Base-by-base conservation (phyloP, 176 grass and related monocot genomes). In the Carex littledalei region DNA sequence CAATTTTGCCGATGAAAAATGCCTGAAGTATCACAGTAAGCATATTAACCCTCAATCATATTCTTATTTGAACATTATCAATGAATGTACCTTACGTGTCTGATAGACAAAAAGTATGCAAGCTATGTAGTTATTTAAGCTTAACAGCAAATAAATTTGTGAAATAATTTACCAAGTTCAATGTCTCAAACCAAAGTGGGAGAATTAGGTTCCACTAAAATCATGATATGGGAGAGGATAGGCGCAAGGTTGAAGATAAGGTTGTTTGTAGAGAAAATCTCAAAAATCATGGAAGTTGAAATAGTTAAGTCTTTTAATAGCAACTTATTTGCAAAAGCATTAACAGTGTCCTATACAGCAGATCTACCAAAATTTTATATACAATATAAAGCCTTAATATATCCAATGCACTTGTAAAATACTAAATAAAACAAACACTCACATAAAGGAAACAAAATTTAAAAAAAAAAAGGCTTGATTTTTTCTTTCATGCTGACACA, bases 1-100 rank as follows among this genome's bases (percentile, higher is more conserved):
- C n/a, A 54, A 55, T 18, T 78, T 55, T 55, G 49, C n/a, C 73
- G 31, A 78, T 54, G 52, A 78, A 78, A 78, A 78, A 78, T 78
- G 73, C 20, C 20, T 4, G 16, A 21, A 78, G 11, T 31, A 78
- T 17, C 13, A 52, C n/a, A 56, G 17, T 56, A 53, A 78, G 45
- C 73, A 78, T 31, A 24, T 54, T 15, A 54, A 55, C 20, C n/a
- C n/a, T 78, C 18, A 18, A 69, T 69, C 8, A 5, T 2, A 69
- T 69, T 35, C 29, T 39, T 41, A 37, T 39, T 37, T 37, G 15
- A 37, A 37, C 2, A 24, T 63, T 68, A 35, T 32, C 21, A 11
- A 29, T 68, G 31, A 39, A 39, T 39, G 12, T 7, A 17, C 6
- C 65, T 37, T 68, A 68, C 18, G 13, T 68, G 31, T 68, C 31